Conservation (phyloP, 2,329 filamentous ascomycete genomes). For the Cladobotryum protrusum region DNA sequence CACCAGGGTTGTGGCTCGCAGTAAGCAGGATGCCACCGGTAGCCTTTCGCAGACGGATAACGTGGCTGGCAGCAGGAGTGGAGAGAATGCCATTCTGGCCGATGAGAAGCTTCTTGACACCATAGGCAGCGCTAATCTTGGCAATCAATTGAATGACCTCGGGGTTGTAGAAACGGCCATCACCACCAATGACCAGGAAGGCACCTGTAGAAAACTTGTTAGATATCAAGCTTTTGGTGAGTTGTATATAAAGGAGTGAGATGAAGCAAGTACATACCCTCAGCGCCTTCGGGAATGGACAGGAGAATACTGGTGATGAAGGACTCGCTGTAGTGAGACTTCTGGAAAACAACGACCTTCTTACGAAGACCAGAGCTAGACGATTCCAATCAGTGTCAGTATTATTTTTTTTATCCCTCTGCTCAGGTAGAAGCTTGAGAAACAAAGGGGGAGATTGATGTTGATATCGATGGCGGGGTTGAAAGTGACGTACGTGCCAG, state of each 20-base stretch:
- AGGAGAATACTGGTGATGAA: slow-evolving; percentile 92
- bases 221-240: not conserved
- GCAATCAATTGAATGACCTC: slow-evolving; percentile 95
- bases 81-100: slow-evolving; percentile 95
- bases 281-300: slow-evolving; percentile 88
- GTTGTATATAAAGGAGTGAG: slow-evolving; percentile 2
- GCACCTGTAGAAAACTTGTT: slow-evolving; percentile 39
- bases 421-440: not conserved
- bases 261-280: slow-evolving; percentile 47
- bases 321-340: slow-evolving; percentile 90
- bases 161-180: slow-evolving; percentile 95
- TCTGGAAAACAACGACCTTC: slow-evolving; percentile 96
- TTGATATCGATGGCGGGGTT: slow-evolving; percentile 9
- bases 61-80: slow-evolving; percentile 89
- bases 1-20: slow-evolving; percentile 96
- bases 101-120: slow-evolving; percentile 97
- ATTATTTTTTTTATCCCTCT: not conserved
- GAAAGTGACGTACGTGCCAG: slow-evolving; percentile 78
- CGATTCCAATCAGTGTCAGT: slow-evolving; percentile 12
- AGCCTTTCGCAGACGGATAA: slow-evolving; percentile 90
- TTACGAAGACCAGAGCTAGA: slow-evolving; percentile 92
- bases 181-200: slow-evolving; percentile 93
- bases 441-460: not conserved
- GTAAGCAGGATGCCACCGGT: slow-evolving; percentile 96
- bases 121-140: slow-evolving; percentile 94